Conservation (phyloP, 805 yeast species). For the Ogataea paradorogensis region DNA sequence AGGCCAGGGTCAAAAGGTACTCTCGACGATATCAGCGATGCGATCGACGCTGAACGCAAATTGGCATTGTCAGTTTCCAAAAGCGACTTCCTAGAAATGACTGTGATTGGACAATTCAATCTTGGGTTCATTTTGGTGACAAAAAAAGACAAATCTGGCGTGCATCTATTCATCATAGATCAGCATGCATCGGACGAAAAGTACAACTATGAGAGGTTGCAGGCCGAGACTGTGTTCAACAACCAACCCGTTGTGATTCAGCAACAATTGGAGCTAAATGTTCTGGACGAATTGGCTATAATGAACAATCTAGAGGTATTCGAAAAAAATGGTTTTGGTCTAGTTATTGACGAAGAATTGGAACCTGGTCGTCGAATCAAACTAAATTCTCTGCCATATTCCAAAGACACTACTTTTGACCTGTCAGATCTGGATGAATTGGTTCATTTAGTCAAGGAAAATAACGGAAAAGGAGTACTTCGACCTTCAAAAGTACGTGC, state of each 20-base stretch:
- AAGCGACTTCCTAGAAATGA: slow-evolving; percentile 71
- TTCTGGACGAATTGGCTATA: slow-evolving; percentile 75
- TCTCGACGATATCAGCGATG: slow-evolving; percentile 44
- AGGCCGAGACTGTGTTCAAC: slow-evolving; percentile 52
- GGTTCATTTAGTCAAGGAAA: slow-evolving; percentile 60
- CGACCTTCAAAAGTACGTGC: slow-evolving; percentile 76
- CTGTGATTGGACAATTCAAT: slow-evolving; percentile 89
- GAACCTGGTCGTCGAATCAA: slow-evolving; percentile 56
- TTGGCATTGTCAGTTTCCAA: slow-evolving; percentile 64
- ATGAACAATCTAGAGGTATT: slow-evolving; percentile 58
- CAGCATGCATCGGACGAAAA: slow-evolving; percentile 99
- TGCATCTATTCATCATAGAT: slow-evolving; percentile 80
- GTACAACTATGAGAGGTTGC: slow-evolving; percentile 76
- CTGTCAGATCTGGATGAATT: slow-evolving; percentile 73
- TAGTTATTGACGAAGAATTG: slow-evolving; percentile 47
- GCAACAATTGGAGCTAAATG: slow-evolving; percentile 56
- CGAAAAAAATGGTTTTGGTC: slow-evolving; percentile 72
- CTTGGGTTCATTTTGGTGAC: slow-evolving; percentile 87
- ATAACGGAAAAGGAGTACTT: slow-evolving; percentile 40
- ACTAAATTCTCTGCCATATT: slow-evolving; percentile 66
- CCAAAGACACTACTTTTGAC: slow-evolving; percentile 67
- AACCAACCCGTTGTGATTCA: slow-evolving; percentile 71
- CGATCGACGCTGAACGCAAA: slow-evolving; percentile 52
- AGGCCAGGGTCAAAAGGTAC: slow-evolving; percentile 1
- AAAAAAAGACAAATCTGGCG: slow-evolving; percentile 33